A percentile compares a stretch with the other conserved stretches of the same genome.
phyloP scores from a whole-genome alignment of 202 grass and related monocot genomes.

The Eragrostis tef region DNA sequence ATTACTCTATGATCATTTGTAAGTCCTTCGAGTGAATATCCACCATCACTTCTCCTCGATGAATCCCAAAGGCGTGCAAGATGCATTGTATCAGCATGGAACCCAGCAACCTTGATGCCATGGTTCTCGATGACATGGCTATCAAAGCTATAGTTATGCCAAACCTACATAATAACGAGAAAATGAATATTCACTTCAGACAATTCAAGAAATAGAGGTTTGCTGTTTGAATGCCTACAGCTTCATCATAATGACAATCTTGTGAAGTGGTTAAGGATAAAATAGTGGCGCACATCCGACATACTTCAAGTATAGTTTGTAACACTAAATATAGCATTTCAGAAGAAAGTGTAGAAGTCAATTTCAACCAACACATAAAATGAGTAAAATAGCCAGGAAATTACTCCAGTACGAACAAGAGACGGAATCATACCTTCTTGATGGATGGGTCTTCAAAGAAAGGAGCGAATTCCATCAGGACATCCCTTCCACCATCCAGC shows the following conservation, averaged over 20 bases:
- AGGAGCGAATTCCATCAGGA: conserved; percentile 80
- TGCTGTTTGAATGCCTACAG: conserved; percentile 9
- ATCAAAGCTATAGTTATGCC: conserved; percentile 96
- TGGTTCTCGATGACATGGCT: conserved; percentile 74
- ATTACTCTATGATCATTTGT: conserved; percentile 74
- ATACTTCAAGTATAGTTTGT: conserved; percentile 32
- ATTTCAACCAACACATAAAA: conserved; percentile 20
- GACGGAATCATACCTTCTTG: conserved; percentile 80
- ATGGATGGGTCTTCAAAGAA: conserved; percentile 88
- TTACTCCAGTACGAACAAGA: conserved; percentile 36
- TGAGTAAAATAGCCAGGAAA: conserved; percentile 31
- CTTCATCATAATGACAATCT: not conserved
- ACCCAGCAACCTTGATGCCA: conserved; percentile 81
- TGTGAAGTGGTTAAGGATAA: conserved; percentile 32
- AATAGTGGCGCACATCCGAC: conserved; percentile 22
- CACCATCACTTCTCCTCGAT: conserved; percentile 68
- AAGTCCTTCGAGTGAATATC: conserved; percentile 86
- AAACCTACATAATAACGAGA: conserved; percentile 63
- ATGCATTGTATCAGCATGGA: conserved; percentile 96
- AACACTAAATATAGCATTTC: conserved; percentile 4
- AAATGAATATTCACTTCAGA: conserved; percentile 26
- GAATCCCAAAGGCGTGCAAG: conserved; percentile 87
- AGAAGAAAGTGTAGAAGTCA: not conserved
- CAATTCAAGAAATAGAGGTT: conserved; percentile 36
- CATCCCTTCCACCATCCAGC: conserved; percentile 72